These are phyloP conservation scores for Exophiala mesophila DNA, from an alignment of 2,329 filamentous ascomycete genomes.

Conservation along the genomic window DNA sequence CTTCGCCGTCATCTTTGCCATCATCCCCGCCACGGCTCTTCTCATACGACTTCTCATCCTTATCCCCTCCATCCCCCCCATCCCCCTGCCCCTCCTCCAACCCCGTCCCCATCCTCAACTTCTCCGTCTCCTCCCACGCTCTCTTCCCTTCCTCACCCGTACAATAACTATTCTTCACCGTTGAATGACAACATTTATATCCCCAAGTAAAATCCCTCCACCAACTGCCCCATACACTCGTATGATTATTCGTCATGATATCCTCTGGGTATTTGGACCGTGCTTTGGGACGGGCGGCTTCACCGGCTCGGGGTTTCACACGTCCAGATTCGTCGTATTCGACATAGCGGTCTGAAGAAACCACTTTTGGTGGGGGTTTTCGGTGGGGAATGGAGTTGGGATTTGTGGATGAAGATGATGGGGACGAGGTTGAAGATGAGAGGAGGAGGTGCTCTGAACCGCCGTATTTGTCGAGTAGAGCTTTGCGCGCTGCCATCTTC, in stretches of 20 bases:
- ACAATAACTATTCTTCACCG: conserved; percentile 94
- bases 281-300: conserved; percentile 45
- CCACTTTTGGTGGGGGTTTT: conserved; percentile 1
- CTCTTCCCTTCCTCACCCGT: conserved; percentile 82
- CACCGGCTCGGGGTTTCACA: conserved; percentile 71
- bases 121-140: conserved; percentile 73
- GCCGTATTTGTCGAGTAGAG: conserved; percentile 78
- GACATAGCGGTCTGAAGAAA: conserved; percentile 66
- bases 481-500: conserved; percentile 62
- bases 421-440: conserved; percentile 10
- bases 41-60: conserved; percentile 6
- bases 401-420: conserved; percentile 61
- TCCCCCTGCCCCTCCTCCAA: conserved; percentile 29
- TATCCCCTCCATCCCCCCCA: conserved; percentile 22
- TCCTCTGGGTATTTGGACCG: conserved; percentile 93
- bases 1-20: conserved; percentile 18
- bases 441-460: conserved; percentile 58
- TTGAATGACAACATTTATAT: conserved; percentile 90
- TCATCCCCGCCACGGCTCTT: conserved; percentile 20
- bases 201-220: conserved; percentile 96
- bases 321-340: conserved; percentile 90
- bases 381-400: conserved; percentile 62
- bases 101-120: conserved; percentile 46
- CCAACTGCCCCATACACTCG: conserved; percentile 92
- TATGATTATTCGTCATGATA: conserved; percentile 83